Evolutionary conservation across 2,329 filamentous ascomycete species (phyloP).

Genomic region (Akanthomyces uredinophilus): DNA sequence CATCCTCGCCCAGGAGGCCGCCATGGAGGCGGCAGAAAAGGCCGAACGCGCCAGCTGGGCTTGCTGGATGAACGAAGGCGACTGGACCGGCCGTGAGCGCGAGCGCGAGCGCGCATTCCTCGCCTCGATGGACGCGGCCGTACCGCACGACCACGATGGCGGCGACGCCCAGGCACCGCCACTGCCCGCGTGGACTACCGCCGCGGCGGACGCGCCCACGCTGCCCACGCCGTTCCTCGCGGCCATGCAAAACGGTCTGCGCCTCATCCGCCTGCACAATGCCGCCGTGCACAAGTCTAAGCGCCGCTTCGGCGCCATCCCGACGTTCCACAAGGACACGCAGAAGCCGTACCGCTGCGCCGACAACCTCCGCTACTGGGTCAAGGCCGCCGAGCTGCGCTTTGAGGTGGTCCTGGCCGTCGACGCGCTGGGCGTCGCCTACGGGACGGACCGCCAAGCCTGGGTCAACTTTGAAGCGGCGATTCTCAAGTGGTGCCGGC

Average conservation of each 20-base stretch:
- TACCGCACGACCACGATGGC: constrained; percentile 39
- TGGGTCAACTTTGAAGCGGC: constrained; percentile 83
- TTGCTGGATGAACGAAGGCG: constrained; percentile 77
- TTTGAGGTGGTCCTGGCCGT: constrained; percentile 83
- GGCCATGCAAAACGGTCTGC: constrained; percentile 70
- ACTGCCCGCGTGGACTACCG: constrained; percentile 64
- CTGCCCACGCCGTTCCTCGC: constrained; percentile 69
- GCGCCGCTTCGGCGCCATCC: constrained; percentile 83
- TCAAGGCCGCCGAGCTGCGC: constrained; percentile 88
- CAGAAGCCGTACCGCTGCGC: constrained; percentile 89
- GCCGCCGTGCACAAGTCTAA: constrained; percentile 78
- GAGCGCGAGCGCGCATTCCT: constrained; percentile 81
- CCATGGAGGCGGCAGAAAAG: constrained; percentile 67
- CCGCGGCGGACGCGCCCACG: constrained; percentile 30
- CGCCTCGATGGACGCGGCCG: constrained; percentile 52
- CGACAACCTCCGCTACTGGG: constrained; percentile 93
- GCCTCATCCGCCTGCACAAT: constrained; percentile 85
- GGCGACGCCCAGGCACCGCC: constrained; percentile 27
- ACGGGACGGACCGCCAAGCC: constrained; percentile 60
- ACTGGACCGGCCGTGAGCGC: constrained; percentile 71
- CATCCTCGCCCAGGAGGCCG: constrained; percentile 72
- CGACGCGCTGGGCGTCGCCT: constrained; percentile 82
- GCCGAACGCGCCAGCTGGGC: constrained; percentile 68
- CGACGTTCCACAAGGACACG: constrained; percentile 84
- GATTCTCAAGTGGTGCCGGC: constrained; percentile 75